Conservation (phyloP, 495 filamentous ascomycete species). For the Tuber magnatum region DNA sequence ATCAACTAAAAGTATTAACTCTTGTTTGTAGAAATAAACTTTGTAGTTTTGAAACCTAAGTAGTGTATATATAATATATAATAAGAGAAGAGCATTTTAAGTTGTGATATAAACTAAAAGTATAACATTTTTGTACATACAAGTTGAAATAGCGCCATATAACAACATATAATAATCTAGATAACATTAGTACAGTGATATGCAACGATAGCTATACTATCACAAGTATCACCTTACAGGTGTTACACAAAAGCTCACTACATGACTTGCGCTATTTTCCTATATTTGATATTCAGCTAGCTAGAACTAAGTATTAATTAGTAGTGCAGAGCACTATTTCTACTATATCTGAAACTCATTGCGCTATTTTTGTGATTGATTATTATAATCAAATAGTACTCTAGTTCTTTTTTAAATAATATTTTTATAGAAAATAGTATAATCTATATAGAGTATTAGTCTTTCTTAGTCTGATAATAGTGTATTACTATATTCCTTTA, state of each 20-base stretch:
- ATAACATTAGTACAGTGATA: neutral
- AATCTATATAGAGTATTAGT: neutral
- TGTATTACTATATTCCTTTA: neutral
- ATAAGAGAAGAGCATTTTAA: neutral
- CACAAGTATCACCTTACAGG: neutral
- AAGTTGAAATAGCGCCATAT: neutral
- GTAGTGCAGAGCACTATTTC: neutral
- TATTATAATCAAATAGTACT: neutral
- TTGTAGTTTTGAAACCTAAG: neutral
- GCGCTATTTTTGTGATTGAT: neutral
- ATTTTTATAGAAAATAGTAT: neutral
- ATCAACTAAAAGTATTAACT: too few species aligned
- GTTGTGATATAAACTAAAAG: neutral
- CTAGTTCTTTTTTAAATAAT: neutral
- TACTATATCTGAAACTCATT: neutral
- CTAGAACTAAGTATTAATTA: neutral
- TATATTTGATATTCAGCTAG: neutral
- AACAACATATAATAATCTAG: neutral
- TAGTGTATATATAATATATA: neutral
- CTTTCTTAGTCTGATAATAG: neutral
- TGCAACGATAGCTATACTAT: neutral
- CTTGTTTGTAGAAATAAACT: neutral
- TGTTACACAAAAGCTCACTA: neutral
- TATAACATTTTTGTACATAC: neutral
- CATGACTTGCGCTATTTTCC: neutral